phyloP scores from a whole-genome alignment of 116 monocot genomes.

The Trichopus zeylanicus region DNA sequence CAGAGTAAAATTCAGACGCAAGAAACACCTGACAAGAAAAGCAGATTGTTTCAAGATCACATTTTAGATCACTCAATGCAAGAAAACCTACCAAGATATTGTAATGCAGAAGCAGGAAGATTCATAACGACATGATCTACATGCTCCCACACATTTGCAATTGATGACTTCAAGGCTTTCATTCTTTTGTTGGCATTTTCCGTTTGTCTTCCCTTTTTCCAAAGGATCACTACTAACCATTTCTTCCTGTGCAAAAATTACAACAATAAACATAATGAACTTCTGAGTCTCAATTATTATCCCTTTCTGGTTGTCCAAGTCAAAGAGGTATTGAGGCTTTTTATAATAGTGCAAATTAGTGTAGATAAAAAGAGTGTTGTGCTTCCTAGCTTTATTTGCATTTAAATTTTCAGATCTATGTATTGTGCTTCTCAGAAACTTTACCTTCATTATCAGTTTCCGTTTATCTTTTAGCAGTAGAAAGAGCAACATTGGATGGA shows the following conservation, averaged over 20 bases:
- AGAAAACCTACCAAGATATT: conserved; percentile 64
- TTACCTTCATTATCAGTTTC: conserved; percentile 41
- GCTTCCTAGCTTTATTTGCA: no score
- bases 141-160: conserved; percentile 58
- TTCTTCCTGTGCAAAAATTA: no score
- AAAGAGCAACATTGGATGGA: conserved; percentile 11
- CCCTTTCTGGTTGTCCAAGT: neutral
- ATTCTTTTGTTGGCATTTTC: conserved; percentile 52
- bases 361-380: no score
- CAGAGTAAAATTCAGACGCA: no score
- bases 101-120: conserved; percentile 88
- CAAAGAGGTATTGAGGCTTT: no score
- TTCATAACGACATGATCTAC: conserved; percentile 97
- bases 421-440: neutral
- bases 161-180: conserved; percentile 25
- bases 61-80: neutral
- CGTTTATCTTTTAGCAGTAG: conserved; percentile 44
- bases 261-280: no score
- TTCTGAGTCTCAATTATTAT: neutral
- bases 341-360: no score
- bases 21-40: no score
- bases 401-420: no score
- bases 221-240: no score
- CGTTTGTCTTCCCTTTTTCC: no score
- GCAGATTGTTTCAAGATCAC: neutral